These are phyloP conservation scores for Albizia julibrissin DNA, from an alignment of 306 rosid species.

Conservation along the genomic window DNA sequence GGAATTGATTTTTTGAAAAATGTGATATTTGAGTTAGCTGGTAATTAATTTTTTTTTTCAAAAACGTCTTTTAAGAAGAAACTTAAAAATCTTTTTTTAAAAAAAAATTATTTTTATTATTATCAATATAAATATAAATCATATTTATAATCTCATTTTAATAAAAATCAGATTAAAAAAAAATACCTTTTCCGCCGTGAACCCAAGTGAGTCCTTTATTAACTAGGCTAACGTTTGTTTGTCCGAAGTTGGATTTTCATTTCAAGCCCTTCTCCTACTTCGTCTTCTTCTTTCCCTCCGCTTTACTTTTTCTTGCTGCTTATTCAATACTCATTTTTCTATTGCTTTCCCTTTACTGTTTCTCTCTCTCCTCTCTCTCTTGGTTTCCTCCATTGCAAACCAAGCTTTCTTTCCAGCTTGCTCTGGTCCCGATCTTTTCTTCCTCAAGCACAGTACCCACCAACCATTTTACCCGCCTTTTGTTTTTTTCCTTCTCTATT, in stretches of 20 bases:
- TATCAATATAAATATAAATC: too few species aligned
- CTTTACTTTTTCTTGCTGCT: slow-evolving; percentile 38
- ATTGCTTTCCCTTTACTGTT: slow-evolving; percentile 69
- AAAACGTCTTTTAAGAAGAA: too few species aligned
- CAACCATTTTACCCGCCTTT: slow-evolving; percentile 71
- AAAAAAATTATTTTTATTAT: too few species aligned
- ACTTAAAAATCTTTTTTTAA: too few species aligned
- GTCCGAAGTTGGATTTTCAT: slow-evolving; percentile 34
- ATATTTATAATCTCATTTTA: too few species aligned
- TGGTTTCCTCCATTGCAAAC: slow-evolving; percentile 82
- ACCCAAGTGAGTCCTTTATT: too few species aligned
- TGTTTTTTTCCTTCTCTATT: slow-evolving; percentile 29
- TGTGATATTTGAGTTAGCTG: too few species aligned
- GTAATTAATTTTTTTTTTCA: too few species aligned
- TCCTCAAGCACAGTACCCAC: slow-evolving; percentile 55
- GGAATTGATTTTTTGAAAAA: too few species aligned
- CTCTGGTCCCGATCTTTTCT: slow-evolving; percentile 53
- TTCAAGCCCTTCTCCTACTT: background rate
- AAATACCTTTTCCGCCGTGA: too few species aligned
- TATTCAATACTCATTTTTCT: slow-evolving; percentile 44
- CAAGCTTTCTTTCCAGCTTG: slow-evolving; percentile 87
- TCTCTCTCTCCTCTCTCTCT: slow-evolving; percentile 45
- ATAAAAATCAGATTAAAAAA: too few species aligned
- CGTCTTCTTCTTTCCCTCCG: background rate
- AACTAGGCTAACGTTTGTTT: too few species aligned